Evolutionary conservation across 768 basidiomycete species (phyloP), one percentile per base, ranked within the genome.

Genomic region (Heimioporus sp.): DNA sequence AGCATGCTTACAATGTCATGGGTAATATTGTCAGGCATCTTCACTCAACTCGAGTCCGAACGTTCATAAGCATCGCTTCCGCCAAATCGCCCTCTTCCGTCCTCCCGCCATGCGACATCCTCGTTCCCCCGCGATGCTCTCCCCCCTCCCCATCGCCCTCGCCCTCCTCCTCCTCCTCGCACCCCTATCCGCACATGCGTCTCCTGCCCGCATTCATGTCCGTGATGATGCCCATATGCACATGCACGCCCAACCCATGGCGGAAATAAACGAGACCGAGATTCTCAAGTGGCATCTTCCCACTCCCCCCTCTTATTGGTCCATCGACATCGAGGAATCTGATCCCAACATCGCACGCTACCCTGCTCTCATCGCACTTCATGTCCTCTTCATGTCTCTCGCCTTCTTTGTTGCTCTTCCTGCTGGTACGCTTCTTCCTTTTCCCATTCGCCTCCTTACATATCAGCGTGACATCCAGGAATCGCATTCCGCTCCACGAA

Each of bases 341-440:
- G 79, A 75, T 50, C 63, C 69, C 10, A 68, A 68, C 19, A 68
- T 73, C 30, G 55, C 71, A 21, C 77, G 82, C 35, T 79, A 86
- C 65, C 83, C 85, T n/a, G 79, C 76, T 13, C 71, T 93, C 52
- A 90, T 95, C 75, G 72, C 78, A 38, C 65, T 83, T 4, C 95
- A 97, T 67, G 81, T 76, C n/a, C 49, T 85, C 5, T 80, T 82
- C 59, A 89, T 93, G 86, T 74, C 70, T 50, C 65, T 86, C 3
- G 92, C 92, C 15, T 96, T 92, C 71, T 93, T 97, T 62, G 78
- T 83, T 13, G 81, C 84, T 12, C 77, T 97, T 19, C 95, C 94
- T 19, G 76, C 85, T 40, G 84, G 93, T 94, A 65, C 61, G 82
- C 66, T 34, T 35, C 31, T 28, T 47, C 51, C 24, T 42, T 21